Base-by-base conservation (phyloP, 352 stramenopile species). In the Phytophthora cryptogea region DNA sequence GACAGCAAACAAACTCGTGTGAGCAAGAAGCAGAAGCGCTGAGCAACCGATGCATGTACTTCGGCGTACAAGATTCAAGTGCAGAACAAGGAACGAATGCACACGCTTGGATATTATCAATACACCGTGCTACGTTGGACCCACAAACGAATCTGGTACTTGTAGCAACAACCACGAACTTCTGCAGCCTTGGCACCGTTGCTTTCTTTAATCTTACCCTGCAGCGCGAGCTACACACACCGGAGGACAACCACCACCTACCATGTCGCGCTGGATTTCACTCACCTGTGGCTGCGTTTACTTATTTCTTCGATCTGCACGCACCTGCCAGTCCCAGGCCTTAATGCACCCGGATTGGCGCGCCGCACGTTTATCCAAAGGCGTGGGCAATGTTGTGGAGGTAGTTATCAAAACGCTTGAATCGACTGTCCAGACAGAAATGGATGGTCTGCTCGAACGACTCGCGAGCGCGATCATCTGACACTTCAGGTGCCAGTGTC, bases 361-460 rank as follows among this genome's bases (percentile, higher is more conserved):
- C 33, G 31, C 30, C 41, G 41, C 31, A 28, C 23, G 30, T 26
- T 69, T 66, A 74, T 63, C 61, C 61, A 53, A 74, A 74, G 11
- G 66, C 66, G 40, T 76, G 68, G 36, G 60, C 68, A 54, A 76
- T 69, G 47, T 76, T 76, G 72, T 96, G 87, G 61, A 96, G 80
- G 17, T 84, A 90, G 63, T 95, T 95, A 71, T 95, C 87, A 60
- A 94, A 80, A 46, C 85, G 83, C 71, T 94, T 95, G 77, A 93
- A 94, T 37, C 86, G 86, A 72, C 76, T 88, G 57, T 89, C 80
- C 43, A 94, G 65, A 35, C 86, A 95, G 66, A 89, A 87, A 53
- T 90, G 71, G 61, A 95, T 92, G 27, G 81, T 83, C 42, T 91
- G 72, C 40, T 78, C 83, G 41, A 95, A 92, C 32, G 80, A 89